Evolutionary conservation across 192 early-diverging fungal genomes (phyloP).

Genomic region (Mortierella hygrophila): DNA sequence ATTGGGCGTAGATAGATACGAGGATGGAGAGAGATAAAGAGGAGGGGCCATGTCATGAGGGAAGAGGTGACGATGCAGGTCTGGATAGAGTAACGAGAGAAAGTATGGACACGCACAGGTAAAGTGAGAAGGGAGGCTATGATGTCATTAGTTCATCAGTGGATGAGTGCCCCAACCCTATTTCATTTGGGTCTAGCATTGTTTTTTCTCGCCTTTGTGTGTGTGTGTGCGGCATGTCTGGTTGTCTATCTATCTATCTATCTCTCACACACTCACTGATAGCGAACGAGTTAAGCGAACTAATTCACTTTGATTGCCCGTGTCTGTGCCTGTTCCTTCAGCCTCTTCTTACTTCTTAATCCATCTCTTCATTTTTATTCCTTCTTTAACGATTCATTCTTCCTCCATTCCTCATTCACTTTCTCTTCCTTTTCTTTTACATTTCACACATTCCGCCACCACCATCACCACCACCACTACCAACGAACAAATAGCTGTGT

Average conservation of each 20-base stretch:
- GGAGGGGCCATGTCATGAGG: neutral
- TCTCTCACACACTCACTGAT: neutral
- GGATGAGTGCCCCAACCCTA: too few species aligned
- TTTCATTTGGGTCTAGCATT: too few species aligned
- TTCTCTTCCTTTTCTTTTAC: neutral
- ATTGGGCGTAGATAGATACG: neutral
- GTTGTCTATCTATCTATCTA: neutral
- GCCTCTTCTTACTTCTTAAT: neutral
- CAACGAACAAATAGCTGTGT: neutral
- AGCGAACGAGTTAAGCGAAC: neutral
- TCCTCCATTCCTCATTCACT: neutral
- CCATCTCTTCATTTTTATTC: neutral
- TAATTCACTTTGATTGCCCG: neutral
- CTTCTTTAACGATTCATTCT: neutral
- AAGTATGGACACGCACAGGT: neutral
- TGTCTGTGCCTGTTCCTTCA: neutral
- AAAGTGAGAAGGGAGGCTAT: neutral
- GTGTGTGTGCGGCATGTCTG: neutral
- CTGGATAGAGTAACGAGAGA: neutral
- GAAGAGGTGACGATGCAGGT: neutral
- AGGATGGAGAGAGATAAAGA: too few species aligned
- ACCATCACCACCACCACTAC: neutral
- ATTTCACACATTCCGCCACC: neutral
- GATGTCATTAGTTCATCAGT: conserved; percentile 2
- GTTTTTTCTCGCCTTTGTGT: too few species aligned